Conservation (phyloP, 2,329 filamentous ascomycete species). For the Fonsecaea erecta region DNA sequence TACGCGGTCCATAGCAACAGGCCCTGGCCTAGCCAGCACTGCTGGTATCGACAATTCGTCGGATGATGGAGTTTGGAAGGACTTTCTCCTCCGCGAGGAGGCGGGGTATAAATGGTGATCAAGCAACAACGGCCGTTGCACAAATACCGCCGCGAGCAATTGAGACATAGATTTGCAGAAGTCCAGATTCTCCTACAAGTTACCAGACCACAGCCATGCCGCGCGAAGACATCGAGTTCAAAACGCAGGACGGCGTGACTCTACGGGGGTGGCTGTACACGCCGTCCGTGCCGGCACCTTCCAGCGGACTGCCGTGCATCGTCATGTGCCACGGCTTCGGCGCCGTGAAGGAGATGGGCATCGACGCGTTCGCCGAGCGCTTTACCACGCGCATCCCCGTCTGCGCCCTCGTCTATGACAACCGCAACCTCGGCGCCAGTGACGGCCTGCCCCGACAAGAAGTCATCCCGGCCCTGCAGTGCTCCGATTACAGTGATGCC, state of each 20-base stretch:
- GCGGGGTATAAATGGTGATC: background rate
- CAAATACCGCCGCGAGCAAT: background rate
- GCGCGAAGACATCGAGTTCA: conserved; percentile 23
- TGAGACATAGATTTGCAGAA: background rate
- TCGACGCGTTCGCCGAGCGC: background rate
- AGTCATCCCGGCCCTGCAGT: conserved; percentile 41
- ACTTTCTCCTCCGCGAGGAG: background rate
- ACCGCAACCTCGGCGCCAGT: conserved; percentile 36
- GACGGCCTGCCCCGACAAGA: conserved; percentile 39
- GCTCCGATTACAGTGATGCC: conserved; percentile 44
- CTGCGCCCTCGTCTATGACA: conserved; percentile 20
- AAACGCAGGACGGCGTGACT: conserved; percentile 34
- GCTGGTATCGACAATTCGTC: background rate
- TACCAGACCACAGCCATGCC: background rate
- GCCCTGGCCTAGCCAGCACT: background rate
- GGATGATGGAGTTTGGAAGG: background rate
- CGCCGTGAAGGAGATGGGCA: background rate
- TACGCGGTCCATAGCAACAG: background rate
- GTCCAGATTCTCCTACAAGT: too few relatives aligned
- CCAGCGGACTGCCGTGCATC: conserved; percentile 8
- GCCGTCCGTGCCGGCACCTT: conserved; percentile 1
- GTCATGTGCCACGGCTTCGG: background rate
- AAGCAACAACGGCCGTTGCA: background rate
- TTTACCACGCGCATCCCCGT: background rate
- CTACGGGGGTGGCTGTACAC: conserved; percentile 35